phyloP scores from a whole-genome alignment of 805 yeast genomes.

The Pichia nakasei region DNA sequence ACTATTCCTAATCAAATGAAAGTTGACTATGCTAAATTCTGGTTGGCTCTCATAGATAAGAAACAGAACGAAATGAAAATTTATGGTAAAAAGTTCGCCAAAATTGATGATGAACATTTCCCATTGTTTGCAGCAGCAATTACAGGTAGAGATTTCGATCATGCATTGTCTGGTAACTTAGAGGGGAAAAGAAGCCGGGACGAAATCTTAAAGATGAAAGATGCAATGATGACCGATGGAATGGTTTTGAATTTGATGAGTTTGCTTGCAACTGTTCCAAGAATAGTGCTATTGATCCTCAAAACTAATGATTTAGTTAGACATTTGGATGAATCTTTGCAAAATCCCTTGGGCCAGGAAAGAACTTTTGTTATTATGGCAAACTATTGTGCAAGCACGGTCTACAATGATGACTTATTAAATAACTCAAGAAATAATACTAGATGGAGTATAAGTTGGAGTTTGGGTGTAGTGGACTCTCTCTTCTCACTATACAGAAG shows the following conservation, averaged over 20 bases:
- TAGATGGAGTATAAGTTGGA: slow-evolving; percentile 18
- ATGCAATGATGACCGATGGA: slow-evolving; percentile 50
- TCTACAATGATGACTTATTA: slow-evolving; percentile 49
- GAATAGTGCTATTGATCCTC: slow-evolving; percentile 74
- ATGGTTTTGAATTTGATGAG: slow-evolving; percentile 70
- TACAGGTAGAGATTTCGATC: slow-evolving; percentile 84
- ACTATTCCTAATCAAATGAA: slow-evolving; percentile 71
- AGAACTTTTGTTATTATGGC: slow-evolving; percentile 86
- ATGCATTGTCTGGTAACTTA: slow-evolving; percentile 60
- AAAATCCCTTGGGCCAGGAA: slow-evolving; percentile 79
- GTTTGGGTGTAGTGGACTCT: slow-evolving; percentile 21
- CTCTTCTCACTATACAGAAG: slow-evolving; percentile 28
- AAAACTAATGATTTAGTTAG: slow-evolving; percentile 93
- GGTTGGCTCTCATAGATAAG: slow-evolving; percentile 80
- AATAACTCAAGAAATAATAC: slow-evolving; percentile 7
- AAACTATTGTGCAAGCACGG: slow-evolving; percentile 75
- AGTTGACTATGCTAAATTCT: slow-evolving; percentile 78
- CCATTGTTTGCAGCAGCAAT: slow-evolving; percentile 86
- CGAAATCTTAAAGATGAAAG: slow-evolving; percentile 64
- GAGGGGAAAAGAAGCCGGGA: slow-evolving; percentile 42
- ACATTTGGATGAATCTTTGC: slow-evolving; percentile 73
- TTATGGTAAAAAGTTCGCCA: slow-evolving; percentile 74
- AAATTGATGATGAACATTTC: slow-evolving; percentile 68
- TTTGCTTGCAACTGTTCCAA: slow-evolving; percentile 70
- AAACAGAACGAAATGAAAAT: slow-evolving; percentile 56